Conservation (phyloP, 148 eudicot species). For the Suaeda aralocaspica region DNA sequence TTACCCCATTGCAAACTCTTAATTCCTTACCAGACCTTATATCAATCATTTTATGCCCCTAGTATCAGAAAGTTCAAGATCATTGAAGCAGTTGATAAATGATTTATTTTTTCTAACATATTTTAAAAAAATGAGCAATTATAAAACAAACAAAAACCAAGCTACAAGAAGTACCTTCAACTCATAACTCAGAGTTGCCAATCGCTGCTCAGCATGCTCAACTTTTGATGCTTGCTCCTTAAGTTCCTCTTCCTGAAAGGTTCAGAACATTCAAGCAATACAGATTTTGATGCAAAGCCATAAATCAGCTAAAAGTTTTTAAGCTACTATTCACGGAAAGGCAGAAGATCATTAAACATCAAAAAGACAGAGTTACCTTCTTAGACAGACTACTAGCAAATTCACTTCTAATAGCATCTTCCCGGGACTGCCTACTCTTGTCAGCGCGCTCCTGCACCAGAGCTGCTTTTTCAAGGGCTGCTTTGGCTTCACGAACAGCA, state of each 20-base stretch:
- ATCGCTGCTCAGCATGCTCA: constrained; percentile 76
- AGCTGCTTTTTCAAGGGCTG: constrained; percentile 90
- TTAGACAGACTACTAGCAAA: constrained; percentile 57
- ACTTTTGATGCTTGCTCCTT: constrained; percentile 67
- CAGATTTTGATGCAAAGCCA: background rate
- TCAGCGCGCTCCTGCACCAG: constrained; percentile 72
- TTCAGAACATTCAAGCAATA: constrained; percentile 9
- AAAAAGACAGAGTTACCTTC: constrained; percentile 47
- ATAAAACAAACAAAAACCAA: background rate
- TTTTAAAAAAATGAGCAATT: too few species aligned
- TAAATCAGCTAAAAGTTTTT: background rate
- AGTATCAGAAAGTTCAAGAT: background rate
- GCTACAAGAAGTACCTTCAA: constrained; percentile 44
- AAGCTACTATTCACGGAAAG: background rate
- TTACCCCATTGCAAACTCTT: too few species aligned
- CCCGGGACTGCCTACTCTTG: constrained; percentile 70
- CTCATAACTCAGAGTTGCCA: constrained; percentile 71
- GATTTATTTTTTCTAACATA: background rate
- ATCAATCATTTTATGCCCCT: background rate
- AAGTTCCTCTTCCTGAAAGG: constrained; percentile 71
- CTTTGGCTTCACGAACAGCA: constrained; percentile 84
- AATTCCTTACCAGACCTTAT: too few species aligned
- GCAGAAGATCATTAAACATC: background rate
- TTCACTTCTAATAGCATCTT: constrained; percentile 77
- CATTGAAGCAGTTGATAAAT: background rate